Evolutionary conservation across 495 filamentous ascomycete species (phyloP).

Genomic region (Geopyxis carbonaria): DNA sequence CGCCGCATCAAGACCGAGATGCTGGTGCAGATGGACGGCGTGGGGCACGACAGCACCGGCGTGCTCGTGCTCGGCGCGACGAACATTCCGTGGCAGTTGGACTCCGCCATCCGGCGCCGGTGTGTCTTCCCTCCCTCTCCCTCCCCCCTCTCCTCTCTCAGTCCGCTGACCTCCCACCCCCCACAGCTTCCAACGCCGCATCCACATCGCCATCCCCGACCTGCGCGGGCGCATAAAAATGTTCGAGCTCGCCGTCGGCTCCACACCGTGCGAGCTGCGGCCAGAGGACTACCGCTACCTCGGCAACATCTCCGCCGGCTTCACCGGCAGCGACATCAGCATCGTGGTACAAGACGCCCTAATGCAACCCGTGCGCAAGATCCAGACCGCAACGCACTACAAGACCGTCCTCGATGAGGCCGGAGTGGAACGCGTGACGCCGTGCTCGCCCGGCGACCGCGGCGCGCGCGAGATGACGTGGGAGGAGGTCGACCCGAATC

Average conservation of each 20-base stretch:
- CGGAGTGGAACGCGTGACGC: conserved; percentile 62
- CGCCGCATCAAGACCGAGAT: conserved; percentile 96
- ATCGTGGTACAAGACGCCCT: conserved; percentile 94
- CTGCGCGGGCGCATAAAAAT: conserved; percentile 78
- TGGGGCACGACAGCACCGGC: conserved; percentile 82
- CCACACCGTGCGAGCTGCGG: conserved; percentile 72
- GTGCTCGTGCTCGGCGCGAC: conserved; percentile 93
- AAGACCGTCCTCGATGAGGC: conserved; percentile 60
- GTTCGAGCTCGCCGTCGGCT: conserved; percentile 88
- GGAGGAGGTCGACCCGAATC: conserved; percentile 66
- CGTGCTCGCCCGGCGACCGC: conserved; percentile 79
- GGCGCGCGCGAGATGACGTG: conserved; percentile 85
- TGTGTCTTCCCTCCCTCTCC: conserved; percentile 1
- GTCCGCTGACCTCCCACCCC: no score
- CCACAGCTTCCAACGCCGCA: conserved; percentile 63
- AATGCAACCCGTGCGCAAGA: conserved; percentile 95
- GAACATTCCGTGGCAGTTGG: conserved; percentile 98
- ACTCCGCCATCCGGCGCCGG: conserved; percentile 90
- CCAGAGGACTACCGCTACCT: conserved; percentile 60
- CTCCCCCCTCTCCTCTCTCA: background rate
- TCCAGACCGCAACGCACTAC: conserved; percentile 96
- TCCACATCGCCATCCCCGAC: conserved; percentile 89
- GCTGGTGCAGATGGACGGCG: conserved; percentile 97
- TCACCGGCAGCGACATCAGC: conserved; percentile 87
- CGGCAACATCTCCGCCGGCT: conserved; percentile 71